phyloP scores from a whole-genome alignment of 495 filamentous ascomycete genomes.

The Podospora anserina region DNA sequence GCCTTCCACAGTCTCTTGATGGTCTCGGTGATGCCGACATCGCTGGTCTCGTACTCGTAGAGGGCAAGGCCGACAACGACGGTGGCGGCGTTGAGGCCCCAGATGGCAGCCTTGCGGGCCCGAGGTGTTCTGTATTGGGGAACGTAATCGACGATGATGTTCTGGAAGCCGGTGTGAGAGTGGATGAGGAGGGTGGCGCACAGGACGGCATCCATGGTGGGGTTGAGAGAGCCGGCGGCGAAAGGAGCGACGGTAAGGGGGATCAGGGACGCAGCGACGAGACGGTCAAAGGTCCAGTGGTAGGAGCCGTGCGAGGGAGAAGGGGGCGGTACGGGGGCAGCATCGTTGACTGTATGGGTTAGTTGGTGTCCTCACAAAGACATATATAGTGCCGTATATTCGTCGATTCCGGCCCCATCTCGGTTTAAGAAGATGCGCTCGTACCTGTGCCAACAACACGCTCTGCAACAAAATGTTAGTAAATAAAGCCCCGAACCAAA shows the following conservation, averaged over 20 bases:
- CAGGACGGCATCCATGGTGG: conserved; percentile 78
- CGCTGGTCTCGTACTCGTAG: conserved; percentile 99
- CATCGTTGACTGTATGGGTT: conserved; percentile 70
- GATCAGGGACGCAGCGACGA: conserved; percentile 72
- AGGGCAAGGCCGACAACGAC: conserved; percentile 79
- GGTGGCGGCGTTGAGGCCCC: conserved; percentile 76
- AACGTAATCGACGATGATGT: conserved; percentile 86
- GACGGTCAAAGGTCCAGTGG: conserved; percentile 95
- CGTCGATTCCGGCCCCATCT: conserved; percentile 2
- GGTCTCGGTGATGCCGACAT: conserved; percentile 88
- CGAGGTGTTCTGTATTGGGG: conserved; percentile 68
- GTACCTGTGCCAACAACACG: conserved; percentile 74
- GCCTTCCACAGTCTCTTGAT: conserved; percentile 84
- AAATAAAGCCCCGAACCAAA: conserved; percentile 15
- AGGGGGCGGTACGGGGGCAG: conserved; percentile 67
- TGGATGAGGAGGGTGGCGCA: conserved; percentile 83
- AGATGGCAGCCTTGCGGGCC: conserved; percentile 59
- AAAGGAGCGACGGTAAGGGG: conserved; percentile 89
- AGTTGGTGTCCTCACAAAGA: background rate
- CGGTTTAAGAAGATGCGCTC: conserved; percentile 23
- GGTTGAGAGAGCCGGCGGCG: conserved; percentile 85
- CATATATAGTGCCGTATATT: background rate
- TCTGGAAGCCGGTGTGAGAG: conserved; percentile 91
- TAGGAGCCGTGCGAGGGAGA: conserved; percentile 84
- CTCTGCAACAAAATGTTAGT: conserved; percentile 51